These are phyloP conservation scores for Smittium mucronatum DNA, from an alignment of 371 early-diverging fungal species.

Conservation along the genomic window DNA sequence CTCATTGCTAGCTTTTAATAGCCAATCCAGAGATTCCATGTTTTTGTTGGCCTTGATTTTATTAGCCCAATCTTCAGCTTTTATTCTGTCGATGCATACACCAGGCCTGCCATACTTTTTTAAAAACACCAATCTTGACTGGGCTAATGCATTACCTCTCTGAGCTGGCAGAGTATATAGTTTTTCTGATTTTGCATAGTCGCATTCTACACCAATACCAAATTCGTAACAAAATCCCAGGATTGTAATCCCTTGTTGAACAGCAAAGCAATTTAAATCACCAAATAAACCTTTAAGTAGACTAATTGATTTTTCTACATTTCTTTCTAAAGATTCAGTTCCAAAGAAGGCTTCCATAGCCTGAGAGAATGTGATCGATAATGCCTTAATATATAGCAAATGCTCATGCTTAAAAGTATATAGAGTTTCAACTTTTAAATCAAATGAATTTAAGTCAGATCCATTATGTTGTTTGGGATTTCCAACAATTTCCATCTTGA, in stretches of 20 bases:
- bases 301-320: neutral
- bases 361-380: neutral
- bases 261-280: neutral
- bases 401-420: neutral
- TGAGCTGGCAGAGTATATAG: slow-evolving; percentile 45
- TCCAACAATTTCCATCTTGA: neutral
- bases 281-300: neutral
- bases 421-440: neutral
- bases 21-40: slow-evolving; percentile 40
- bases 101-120: slow-evolving; percentile 61
- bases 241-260: slow-evolving; percentile 14
- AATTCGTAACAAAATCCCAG: slow-evolving; percentile 68
- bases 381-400: neutral
- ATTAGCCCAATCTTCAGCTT: slow-evolving; percentile 49
- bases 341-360: slow-evolving; percentile 7
- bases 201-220: slow-evolving; percentile 47
- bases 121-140: slow-evolving; percentile 52
- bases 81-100: slow-evolving; percentile 52
- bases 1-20: slow-evolving; percentile 39
- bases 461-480: neutral
- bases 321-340: neutral
- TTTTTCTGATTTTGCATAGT: slow-evolving; percentile 43
- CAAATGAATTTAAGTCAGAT: neutral
- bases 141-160: slow-evolving; percentile 41
- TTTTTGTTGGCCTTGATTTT: slow-evolving; percentile 28